A percentile compares a stretch with the other conserved stretches of the same genome.
These are phyloP conservation scores for Colletotrichum cuscutae DNA, from an alignment of 2,329 filamentous ascomycete genomes.

Conservation along the genomic window DNA sequence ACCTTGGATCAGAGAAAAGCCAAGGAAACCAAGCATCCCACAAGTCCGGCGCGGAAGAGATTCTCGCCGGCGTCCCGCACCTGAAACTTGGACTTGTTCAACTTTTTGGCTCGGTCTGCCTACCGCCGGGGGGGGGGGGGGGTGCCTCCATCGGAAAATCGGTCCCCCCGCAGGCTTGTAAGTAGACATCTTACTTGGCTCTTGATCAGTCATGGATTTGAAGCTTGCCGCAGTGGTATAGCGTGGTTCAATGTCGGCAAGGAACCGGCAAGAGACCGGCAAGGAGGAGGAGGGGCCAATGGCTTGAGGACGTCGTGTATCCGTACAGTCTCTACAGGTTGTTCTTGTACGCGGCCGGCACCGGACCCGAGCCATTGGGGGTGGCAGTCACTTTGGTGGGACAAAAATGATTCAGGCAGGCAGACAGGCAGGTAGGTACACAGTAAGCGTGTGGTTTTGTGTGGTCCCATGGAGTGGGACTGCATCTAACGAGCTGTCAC, in stretches of 20 bases:
- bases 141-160: not conserved
- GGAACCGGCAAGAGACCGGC: not conserved
- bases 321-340: not conserved
- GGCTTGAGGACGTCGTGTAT: not conserved
- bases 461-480: not conserved
- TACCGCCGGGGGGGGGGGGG: not conserved
- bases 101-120: not conserved
- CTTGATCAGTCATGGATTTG: not conserved
- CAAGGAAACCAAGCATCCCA: not conserved
- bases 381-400: no score
- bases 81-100: not conserved
- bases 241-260: not conserved
- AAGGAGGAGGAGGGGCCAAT: not conserved
- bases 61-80: slow-evolving; percentile 5
- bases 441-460: not conserved
- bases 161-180: not conserved
- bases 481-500: not conserved
- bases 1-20: not conserved
- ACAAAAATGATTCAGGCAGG: no score
- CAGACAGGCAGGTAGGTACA: not conserved
- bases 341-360: not conserved
- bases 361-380: not conserved
- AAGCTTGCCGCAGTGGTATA: not conserved
- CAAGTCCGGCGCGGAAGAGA: not conserved
- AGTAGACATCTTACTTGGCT: not conserved